Percentiles rank a stretch among this genome's conserved stretches.
Evolutionary conservation across 2,329 filamentous ascomycete species (phyloP).

Genomic region (Colletotrichum spaethianum): DNA sequence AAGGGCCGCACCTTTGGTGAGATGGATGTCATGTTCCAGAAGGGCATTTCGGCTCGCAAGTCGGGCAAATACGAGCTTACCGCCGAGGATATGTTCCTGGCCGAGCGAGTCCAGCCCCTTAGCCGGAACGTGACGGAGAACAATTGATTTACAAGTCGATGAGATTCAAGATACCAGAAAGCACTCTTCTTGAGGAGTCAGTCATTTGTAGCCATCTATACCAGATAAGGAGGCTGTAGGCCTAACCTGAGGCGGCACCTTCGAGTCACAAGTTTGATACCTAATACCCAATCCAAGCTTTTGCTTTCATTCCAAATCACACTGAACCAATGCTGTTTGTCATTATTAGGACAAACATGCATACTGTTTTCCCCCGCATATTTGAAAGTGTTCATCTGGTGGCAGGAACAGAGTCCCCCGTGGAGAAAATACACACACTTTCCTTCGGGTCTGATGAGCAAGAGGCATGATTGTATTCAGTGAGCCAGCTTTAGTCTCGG

Average conservation of each 20-base stretch:
- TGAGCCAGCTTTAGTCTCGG: neutral
- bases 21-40: conserved; percentile 60
- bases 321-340: neutral
- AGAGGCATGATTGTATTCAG: neutral
- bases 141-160: conserved; percentile 3
- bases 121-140: conserved; percentile 23
- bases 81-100: conserved; percentile 50
- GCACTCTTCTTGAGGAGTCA: neutral
- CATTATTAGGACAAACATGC: neutral
- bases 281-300: conserved; percentile 19
- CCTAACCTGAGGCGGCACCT: neutral
- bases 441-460: neutral
- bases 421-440: neutral
- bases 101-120: conserved; percentile 25
- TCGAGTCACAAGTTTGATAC: conserved; percentile 3
- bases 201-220: conserved; percentile 26
- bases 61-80: conserved; percentile 54
- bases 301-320: neutral
- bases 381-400: neutral
- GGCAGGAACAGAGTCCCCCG: neutral
- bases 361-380: neutral
- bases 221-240: neutral
- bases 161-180: conserved; percentile 26
- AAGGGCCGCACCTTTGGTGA: conserved; percentile 62
- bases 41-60: conserved; percentile 55